Evolutionary conservation across 257 asterid species (phyloP).

Genomic region (Petunia axillaris): DNA sequence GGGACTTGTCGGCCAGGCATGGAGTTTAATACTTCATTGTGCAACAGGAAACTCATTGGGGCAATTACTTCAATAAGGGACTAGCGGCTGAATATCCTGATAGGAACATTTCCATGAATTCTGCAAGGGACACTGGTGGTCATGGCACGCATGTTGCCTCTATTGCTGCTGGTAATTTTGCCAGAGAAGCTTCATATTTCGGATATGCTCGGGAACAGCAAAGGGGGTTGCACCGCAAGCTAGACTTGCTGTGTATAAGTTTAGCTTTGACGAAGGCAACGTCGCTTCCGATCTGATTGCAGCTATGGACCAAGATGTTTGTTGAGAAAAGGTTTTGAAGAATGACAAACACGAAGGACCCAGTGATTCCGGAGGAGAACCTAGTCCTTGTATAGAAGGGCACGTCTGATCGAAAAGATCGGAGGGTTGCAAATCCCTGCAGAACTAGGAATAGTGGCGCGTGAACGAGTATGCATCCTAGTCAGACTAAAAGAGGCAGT

Average conservation of each 20-base stretch:
- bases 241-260: constrained; percentile 23
- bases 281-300: constrained; percentile 32
- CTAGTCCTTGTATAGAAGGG: too few relatives aligned
- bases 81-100: background rate
- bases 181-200: constrained; percentile 12
- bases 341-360: too few relatives aligned
- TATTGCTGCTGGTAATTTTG: constrained; percentile 25
- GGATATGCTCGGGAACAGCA: constrained; percentile 28
- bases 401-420: too few relatives aligned
- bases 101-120: background rate
- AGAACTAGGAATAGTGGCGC: too few relatives aligned
- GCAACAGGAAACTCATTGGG: constrained; percentile 27
- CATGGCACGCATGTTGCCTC: constrained; percentile 17
- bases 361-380: too few relatives aligned
- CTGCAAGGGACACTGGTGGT: background rate
- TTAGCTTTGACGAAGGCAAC: constrained; percentile 18
- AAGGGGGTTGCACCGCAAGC: constrained; percentile 14
- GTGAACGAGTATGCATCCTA: too few relatives aligned
- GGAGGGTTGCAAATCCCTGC: too few relatives aligned
- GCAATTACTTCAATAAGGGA: constrained; percentile 26
- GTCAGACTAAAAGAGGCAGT: too few relatives aligned
- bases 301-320: constrained; percentile 31
- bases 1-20: constrained; percentile 16
- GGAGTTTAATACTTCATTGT: constrained; percentile 6
- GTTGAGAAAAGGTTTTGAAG: too few relatives aligned